These are phyloP conservation scores for Amphirosellinia nigrospora DNA, from an alignment of 495 filamentous ascomycete species.

Conservation along the genomic window DNA sequence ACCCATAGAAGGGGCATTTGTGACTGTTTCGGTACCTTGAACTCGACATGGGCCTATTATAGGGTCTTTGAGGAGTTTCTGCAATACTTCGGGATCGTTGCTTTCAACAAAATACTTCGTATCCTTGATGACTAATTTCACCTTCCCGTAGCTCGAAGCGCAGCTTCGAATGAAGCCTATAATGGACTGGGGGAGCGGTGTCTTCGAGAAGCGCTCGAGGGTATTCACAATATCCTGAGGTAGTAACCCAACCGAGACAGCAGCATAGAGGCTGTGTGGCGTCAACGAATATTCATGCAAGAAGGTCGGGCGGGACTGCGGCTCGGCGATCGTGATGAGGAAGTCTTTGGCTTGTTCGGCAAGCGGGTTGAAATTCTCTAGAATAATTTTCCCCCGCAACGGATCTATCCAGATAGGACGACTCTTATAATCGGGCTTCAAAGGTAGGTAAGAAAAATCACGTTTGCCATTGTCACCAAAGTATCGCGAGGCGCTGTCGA, in stretches of 20 bases:
- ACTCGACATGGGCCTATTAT: slow-evolving; percentile 53
- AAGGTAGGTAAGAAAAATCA: slow-evolving; percentile 78
- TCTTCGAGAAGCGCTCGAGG: slow-evolving; percentile 87
- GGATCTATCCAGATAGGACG: slow-evolving; percentile 95
- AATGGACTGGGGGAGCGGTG: slow-evolving; percentile 78
- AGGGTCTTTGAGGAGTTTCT: slow-evolving; percentile 72
- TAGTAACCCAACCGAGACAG: slow-evolving; percentile 87
- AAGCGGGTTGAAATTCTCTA: slow-evolving; percentile 93
- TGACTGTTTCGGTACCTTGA: slow-evolving; percentile 69
- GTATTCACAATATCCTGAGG: slow-evolving; percentile 89
- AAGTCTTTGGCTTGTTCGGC: slow-evolving; percentile 90
- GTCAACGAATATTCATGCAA: slow-evolving; percentile 95
- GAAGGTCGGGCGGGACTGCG: slow-evolving; percentile 82
- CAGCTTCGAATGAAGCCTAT: slow-evolving; percentile 79
- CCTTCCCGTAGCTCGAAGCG: slow-evolving; percentile 91
- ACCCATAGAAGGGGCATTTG: slow-evolving; percentile 86
- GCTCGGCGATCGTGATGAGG: slow-evolving; percentile 93
- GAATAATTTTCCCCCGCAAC: slow-evolving; percentile 78
- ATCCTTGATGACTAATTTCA: slow-evolving; percentile 92
- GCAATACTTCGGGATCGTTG: slow-evolving; percentile 81
- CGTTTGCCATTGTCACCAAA: slow-evolving; percentile 50
- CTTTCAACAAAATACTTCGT: slow-evolving; percentile 95
- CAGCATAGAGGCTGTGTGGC: slow-evolving; percentile 90
- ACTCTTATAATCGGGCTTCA: slow-evolving; percentile 88
- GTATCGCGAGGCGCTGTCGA: slow-evolving; percentile 54